Evolutionary conservation across 306 rosid species (phyloP).

Genomic region (Vigna reflexopilosa): DNA sequence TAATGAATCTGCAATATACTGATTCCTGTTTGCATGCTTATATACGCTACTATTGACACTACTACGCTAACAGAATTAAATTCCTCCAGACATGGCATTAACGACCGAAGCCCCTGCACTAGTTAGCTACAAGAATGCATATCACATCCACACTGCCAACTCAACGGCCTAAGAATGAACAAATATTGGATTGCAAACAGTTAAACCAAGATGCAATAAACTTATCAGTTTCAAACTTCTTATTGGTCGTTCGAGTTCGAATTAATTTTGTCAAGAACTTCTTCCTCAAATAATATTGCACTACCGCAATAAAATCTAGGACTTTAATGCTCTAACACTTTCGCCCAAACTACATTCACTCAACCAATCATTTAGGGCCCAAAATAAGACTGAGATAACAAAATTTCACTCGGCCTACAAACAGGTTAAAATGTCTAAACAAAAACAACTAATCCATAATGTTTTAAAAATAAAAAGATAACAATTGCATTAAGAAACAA

Average conservation of each 20-base stretch:
- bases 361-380: background rate
- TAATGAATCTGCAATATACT: background rate
- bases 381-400: background rate
- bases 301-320: background rate
- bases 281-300: background rate
- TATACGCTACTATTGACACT: background rate
- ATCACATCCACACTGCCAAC: background rate
- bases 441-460: constrained; percentile 3
- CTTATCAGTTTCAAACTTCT: background rate
- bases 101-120: too few species aligned
- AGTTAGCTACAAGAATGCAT: background rate
- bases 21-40: too few species aligned
- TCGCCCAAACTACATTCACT: background rate
- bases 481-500: constrained; percentile 32
- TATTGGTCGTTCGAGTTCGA: too few species aligned
- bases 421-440: constrained; percentile 4
- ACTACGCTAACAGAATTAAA: background rate
- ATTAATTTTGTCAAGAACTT: background rate
- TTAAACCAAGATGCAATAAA: background rate
- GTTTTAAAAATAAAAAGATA: constrained; percentile 9
- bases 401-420: background rate
- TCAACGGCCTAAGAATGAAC: background rate
- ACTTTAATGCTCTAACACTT: background rate
- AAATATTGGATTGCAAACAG: background rate
- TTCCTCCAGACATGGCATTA: background rate